phyloP scores from a whole-genome alignment of 2,329 filamentous ascomycete species.

The Cladophialophora chaetospira region DNA sequence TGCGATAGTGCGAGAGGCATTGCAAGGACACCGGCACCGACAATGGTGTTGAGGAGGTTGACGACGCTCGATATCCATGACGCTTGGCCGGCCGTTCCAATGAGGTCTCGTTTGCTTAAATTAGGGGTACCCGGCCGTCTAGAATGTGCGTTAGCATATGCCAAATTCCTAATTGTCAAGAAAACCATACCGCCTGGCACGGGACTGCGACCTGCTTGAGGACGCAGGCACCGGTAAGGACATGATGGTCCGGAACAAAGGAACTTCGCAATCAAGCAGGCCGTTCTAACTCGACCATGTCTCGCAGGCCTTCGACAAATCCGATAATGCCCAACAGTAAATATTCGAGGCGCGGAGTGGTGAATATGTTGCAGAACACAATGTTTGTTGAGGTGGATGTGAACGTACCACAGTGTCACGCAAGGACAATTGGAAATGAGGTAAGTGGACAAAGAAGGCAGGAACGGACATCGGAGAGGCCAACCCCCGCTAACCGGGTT shows the following conservation, averaged over 20 bases:
- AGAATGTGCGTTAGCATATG: constrained; percentile 48
- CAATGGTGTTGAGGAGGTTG: constrained; percentile 95
- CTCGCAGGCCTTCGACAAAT: background rate
- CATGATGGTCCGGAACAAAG: background rate
- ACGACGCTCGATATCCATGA: constrained; percentile 89
- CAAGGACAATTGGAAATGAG: background rate
- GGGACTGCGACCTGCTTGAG: constrained; percentile 28
- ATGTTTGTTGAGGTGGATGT: background rate
- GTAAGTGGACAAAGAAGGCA: background rate
- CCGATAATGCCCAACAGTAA: background rate
- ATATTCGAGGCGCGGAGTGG: background rate
- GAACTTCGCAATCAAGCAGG: background rate
- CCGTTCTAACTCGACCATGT: background rate
- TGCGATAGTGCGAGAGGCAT: constrained; percentile 96
- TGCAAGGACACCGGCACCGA: constrained; percentile 90
- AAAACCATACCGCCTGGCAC: constrained; percentile 56
- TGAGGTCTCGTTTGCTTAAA: constrained; percentile 66
- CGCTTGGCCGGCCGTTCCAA: constrained; percentile 69
- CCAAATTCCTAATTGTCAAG: constrained; percentile 27
- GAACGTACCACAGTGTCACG: background rate
- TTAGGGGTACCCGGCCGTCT: constrained; percentile 30
- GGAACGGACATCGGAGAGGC: background rate
- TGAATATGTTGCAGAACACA: background rate
- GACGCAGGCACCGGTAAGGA: constrained; percentile 11
- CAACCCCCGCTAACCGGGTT: no score